Evolutionary conservation across 495 filamentous ascomycete genomes (phyloP), one percentile per base, ranked within the genome.

Genomic region (Aspergillus bertholletiae): DNA sequence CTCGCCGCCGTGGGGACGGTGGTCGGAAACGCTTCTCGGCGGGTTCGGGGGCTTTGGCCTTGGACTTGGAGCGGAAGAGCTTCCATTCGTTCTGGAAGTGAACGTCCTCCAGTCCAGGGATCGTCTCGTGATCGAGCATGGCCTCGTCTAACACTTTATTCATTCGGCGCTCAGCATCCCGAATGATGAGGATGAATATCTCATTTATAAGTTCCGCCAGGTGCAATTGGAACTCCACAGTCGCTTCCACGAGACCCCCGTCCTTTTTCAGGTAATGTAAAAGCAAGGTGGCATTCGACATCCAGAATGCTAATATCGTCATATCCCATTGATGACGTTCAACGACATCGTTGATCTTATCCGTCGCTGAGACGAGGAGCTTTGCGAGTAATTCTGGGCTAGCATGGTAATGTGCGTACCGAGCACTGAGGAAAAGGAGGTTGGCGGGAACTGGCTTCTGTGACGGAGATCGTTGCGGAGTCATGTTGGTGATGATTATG

Each of bases 61-160:
- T 92, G 62, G 87, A 84, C 71, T 96, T 97, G 49, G 85, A 75
- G 58, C 90, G 90, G 74, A 99, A 96, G 37, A 99, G 75, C 59
- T 95, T 95, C 94, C 94, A 99, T 68, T 99, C 94, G 54, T 96
- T 88, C 68, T 97, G 94, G 61, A 99, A 99, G 1, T 90, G 85
- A 24, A 99, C 86, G 65, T 96, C 93, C 61, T 96, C 91, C 57
- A 99, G 92, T 7, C 92, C 92, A 7, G 95, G 95, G 45, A 99
- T 99, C 17, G 92, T 97, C 73, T 99, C 94, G 67, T 97, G 95
- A 59, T 97, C 93, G 44, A 99, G 80, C 86, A 99, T 94, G 13
- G 92, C 90, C 37, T 81, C 75, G 67, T 97, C 94, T 46, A 99
- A 71, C 24, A 95, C 88, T 69, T 96, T 97, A 72, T 99, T 95